Percentiles rank a stretch among this genome's conserved stretches.
Conservation (phyloP, 202 grass and related monocot genomes). For the Eragrostis tef region DNA sequence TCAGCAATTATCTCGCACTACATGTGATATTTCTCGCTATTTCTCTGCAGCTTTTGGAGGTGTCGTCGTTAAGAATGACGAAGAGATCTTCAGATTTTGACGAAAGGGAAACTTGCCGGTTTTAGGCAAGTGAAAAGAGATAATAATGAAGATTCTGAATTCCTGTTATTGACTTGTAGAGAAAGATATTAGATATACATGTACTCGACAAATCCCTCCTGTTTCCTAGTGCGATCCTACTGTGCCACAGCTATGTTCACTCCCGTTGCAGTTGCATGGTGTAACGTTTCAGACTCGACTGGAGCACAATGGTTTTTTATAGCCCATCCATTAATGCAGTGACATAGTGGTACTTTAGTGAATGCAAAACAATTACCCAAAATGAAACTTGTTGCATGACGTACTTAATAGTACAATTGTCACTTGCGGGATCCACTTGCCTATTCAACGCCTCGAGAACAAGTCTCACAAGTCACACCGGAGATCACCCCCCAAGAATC, state of each 20-base stretch:
- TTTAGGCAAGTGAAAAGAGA: neutral
- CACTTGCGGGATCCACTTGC: too few relatives aligned
- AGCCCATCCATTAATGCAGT: too few relatives aligned
- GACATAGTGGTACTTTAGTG: too few relatives aligned
- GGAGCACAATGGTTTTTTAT: neutral
- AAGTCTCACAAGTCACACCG: neutral
- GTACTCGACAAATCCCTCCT: neutral
- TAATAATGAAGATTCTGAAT: neutral
- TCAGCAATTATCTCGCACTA: constrained; percentile 2
- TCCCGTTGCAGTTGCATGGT: neutral
- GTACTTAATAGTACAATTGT: too few relatives aligned
- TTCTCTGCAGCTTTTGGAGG: constrained; percentile 17
- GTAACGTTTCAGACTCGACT: neutral
- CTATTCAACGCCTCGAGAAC: neutral
- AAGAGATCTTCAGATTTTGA: constrained; percentile 34
- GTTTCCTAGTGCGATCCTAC: neutral
- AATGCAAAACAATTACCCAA: too few relatives aligned
- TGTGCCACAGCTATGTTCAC: too few relatives aligned
- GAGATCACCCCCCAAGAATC: neutral
- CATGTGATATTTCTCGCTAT: neutral
- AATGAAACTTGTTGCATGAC: too few relatives aligned
- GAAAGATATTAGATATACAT: neutral
- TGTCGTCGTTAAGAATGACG: neutral
- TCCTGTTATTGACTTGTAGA: neutral
- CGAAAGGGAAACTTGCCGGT: neutral